Base-by-base conservation (phyloP, 805 yeast species). In the Candida saitoana region DNA sequence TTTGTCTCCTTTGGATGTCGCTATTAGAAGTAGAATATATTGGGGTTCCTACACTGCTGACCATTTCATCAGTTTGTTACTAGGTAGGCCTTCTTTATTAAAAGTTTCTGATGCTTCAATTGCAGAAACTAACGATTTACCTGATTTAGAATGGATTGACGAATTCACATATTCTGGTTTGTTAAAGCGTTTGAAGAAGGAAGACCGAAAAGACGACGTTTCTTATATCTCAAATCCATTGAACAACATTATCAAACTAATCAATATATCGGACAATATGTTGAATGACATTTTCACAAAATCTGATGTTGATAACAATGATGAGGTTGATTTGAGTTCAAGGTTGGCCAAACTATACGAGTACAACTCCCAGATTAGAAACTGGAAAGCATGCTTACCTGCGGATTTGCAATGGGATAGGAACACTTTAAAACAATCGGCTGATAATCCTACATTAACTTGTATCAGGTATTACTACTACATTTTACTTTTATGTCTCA, bases 11-110 rank as follows among this genome's bases (percentile, higher is more conserved):
- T 67, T 79, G 38, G 82, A 79, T 48, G 65, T 74, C 14, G 77
- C 73, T 32, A 77, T 80, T 41, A 65, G 84, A 44, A 71, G 79
- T 38, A 62, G 87, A 44, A 76, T 80, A 8, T 77, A 76, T 54
- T 80, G 87, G 87, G 86, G 86, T 3, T 73, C 80, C 38, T 80
- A 74, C 55, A 62, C 80, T 43, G 82, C 81, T 2, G 87, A 80
- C 55, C 84, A 79, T 53, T 76, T 80, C 49, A 76, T 80, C 27
- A 74, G 82, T 52, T 59, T 80, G 29, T 62, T 79, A 38, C 58
- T 79, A 36, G 87, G 87, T 3, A 60, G 84, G 39, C 82, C 84
- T 0, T 72, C 82, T 0, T 59, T 74, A 1, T 56, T 80, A 39
- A 76, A 79, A 50, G 65, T 75, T 38, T 67, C 74, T 34, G 81